A percentile compares a stretch with the other conserved stretches of the same genome.
These are phyloP conservation scores for Zygotorulaspora chibaensis DNA, from an alignment of 805 yeast species.

Conservation along the genomic window DNA sequence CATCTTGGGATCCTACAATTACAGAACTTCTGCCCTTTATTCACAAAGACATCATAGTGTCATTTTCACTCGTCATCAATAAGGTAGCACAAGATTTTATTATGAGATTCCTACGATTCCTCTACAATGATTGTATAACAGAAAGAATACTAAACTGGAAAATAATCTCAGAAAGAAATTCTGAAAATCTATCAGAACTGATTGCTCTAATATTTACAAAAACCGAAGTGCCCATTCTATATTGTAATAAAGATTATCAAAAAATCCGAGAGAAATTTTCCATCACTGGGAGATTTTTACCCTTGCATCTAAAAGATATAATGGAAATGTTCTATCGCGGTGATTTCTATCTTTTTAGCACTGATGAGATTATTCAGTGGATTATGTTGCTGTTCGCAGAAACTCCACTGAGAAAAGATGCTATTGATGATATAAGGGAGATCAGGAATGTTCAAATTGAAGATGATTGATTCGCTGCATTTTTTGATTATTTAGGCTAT, in stretches of 20 bases:
- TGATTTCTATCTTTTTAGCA: conserved; percentile 38
- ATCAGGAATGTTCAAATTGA: conserved; percentile 47
- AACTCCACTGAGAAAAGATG: conserved; percentile 34
- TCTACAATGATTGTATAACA: conserved; percentile 23
- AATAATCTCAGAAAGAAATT: conserved; percentile 33
- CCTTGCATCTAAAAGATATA: conserved; percentile 40
- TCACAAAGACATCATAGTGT: conserved; percentile 14
- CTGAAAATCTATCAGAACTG: conserved; percentile 30
- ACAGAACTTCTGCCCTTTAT: conserved; percentile 25
- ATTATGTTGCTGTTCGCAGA: conserved; percentile 40
- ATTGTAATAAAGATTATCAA: conserved; percentile 18
- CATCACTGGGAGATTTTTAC: conserved; percentile 27
- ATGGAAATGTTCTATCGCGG: conserved; percentile 41
- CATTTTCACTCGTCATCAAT: conserved; percentile 16
- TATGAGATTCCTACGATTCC: conserved; percentile 18
- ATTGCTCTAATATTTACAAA: conserved; percentile 25
- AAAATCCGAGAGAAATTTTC: conserved; percentile 29
- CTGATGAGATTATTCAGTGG: conserved; percentile 37
- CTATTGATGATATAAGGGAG: conserved; percentile 38
- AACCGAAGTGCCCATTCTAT: conserved; percentile 22
- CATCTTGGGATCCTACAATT: conserved; percentile 22
- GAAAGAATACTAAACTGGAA: conserved; percentile 26
- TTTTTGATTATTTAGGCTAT: too few species aligned
- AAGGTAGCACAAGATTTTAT: conserved; percentile 12
- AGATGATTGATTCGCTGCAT: conserved; percentile 7